These are phyloP conservation scores for Gossypium australe DNA, from an alignment of 345 rosid species.

Conservation along the genomic window DNA sequence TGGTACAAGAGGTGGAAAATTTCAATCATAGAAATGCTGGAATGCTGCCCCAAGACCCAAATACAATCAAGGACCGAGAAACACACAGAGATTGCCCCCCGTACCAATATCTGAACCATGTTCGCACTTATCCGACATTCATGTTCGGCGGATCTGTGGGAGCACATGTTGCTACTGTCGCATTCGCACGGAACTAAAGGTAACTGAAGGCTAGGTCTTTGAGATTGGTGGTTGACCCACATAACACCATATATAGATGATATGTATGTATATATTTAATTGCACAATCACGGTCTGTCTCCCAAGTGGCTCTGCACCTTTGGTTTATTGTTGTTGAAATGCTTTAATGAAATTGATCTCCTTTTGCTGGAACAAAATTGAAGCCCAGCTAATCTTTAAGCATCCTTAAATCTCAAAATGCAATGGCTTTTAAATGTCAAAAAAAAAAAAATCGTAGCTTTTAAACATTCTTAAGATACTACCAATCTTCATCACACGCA, in stretches of 20 bases:
- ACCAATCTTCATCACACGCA: no score
- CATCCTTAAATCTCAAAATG: no score
- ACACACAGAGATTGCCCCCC: slow-evolving; percentile 28
- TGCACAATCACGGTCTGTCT: no score
- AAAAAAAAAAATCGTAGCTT: no score
- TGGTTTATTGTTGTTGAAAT: slow-evolving; percentile 2
- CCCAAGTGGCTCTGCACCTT: not conserved
- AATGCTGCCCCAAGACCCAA: slow-evolving; percentile 26
- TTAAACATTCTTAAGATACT: no score
- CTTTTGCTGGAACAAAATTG: not conserved
- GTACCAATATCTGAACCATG: slow-evolving; percentile 68
- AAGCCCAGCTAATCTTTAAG: no score
- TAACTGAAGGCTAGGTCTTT: not conserved
- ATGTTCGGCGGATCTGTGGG: slow-evolving; percentile 80
- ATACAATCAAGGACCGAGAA: slow-evolving; percentile 35
- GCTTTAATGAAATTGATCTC: not conserved
- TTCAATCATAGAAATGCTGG: slow-evolving; percentile 46
- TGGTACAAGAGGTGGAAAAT: slow-evolving; percentile 67
- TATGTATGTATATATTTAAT: no score
- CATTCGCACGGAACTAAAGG: slow-evolving; percentile 57
- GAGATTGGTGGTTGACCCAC: not conserved
- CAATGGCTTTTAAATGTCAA: no score
- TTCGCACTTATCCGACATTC: slow-evolving; percentile 78
- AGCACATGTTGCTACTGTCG: slow-evolving; percentile 90
- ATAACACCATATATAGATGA: no score